Conservation (phyloP, 2,329 filamentous ascomycete genomes). For the Dothistroma pini region DNA sequence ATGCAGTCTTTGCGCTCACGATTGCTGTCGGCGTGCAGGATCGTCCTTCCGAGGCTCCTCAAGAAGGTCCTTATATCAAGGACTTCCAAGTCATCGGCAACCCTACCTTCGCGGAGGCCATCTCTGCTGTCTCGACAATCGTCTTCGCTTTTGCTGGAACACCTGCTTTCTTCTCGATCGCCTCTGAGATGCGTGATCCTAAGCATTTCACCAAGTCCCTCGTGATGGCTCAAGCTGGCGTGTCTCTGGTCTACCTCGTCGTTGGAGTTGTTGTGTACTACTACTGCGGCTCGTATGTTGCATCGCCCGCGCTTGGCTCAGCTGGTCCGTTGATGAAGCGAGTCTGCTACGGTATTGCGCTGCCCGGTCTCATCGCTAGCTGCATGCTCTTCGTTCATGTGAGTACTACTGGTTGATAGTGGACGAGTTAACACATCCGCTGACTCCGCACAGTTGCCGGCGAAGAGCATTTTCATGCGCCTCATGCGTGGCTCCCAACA, state of each 20-base stretch:
- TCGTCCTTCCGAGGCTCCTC: slow-evolving; percentile 34
- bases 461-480: slow-evolving; percentile 29
- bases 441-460: slow-evolving; percentile 18
- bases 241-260: slow-evolving; percentile 34
- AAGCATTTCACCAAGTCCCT: slow-evolving; percentile 34
- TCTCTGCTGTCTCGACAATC: slow-evolving; percentile 56
- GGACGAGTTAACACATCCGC: not conserved
- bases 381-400: slow-evolving; percentile 28
- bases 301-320: slow-evolving; percentile 47
- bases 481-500: slow-evolving; percentile 27
- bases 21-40: slow-evolving; percentile 35
- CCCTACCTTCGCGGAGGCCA: slow-evolving; percentile 48
- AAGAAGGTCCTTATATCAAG: slow-evolving; percentile 27
- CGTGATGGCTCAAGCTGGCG: slow-evolving; percentile 26
- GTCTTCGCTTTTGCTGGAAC: slow-evolving; percentile 41
- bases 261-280: slow-evolving; percentile 45
- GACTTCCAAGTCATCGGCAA: slow-evolving; percentile 30
- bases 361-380: slow-evolving; percentile 24
- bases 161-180: slow-evolving; percentile 38
- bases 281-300: slow-evolving; percentile 47
- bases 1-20: slow-evolving; percentile 30
- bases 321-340: slow-evolving; percentile 45
- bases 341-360: slow-evolving; percentile 42
- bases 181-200: slow-evolving; percentile 40
- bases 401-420: not conserved